Percentiles rank a stretch among this genome's conserved stretches.
Evolutionary conservation across 441 rosid genomes (phyloP).

Genomic region (Arabidopsis lyrata): DNA sequence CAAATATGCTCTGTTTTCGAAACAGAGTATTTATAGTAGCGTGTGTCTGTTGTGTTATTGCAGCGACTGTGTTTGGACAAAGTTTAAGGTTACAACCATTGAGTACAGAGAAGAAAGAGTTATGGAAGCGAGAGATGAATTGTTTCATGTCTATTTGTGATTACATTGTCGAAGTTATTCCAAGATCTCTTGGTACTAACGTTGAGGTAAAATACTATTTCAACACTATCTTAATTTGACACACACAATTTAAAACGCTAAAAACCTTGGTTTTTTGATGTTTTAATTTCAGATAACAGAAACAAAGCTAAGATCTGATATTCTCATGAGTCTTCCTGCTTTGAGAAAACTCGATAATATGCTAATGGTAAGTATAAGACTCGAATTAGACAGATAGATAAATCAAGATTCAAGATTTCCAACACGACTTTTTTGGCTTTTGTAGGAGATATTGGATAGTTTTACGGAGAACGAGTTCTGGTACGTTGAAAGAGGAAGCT

Average conservation of each 20-base stretch:
- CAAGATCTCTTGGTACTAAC: constrained; percentile 56
- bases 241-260: not conserved
- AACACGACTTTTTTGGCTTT: constrained; percentile 18
- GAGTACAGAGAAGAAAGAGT: constrained; percentile 60
- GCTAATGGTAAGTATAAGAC: constrained; percentile 54
- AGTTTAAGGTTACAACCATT: constrained; percentile 65
- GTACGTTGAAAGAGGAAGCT: constrained; percentile 69
- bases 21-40: not conserved
- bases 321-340: constrained; percentile 71
- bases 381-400: not conserved
- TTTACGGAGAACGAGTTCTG: constrained; percentile 67
- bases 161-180: constrained; percentile 59
- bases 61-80: constrained; percentile 75
- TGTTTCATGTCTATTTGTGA: constrained; percentile 71
- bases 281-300: constrained; percentile 52
- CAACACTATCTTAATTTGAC: not conserved
- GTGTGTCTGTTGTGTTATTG: constrained; percentile 8
- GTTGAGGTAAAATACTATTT: constrained; percentile 53
- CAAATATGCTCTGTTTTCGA: constrained; percentile 29
- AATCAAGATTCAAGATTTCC: not conserved
- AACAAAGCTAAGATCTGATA: constrained; percentile 62
- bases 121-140: constrained; percentile 76
- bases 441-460: constrained; percentile 68
- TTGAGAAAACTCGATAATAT: constrained; percentile 67
- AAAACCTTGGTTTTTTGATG: not conserved